Evolutionary conservation across 306 rosid species (phyloP).

Genomic region (Alnus rubra): DNA sequence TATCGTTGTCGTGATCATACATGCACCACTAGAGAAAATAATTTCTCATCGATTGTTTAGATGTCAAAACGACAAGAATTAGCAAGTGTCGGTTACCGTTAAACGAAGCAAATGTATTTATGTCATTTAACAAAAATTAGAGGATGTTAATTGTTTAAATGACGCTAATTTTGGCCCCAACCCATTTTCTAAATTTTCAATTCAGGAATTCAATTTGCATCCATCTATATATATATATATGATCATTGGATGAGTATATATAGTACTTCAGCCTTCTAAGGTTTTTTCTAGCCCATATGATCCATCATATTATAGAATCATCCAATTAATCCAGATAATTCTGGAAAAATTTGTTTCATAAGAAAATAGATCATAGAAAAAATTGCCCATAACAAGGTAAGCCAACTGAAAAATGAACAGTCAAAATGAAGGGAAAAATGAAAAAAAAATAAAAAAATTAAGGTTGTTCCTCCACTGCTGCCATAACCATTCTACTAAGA

Average conservation of each 20-base stretch:
- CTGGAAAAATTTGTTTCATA: background rate
- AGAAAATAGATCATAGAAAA: background rate
- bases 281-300: background rate
- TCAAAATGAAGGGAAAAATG: background rate
- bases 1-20: too few species aligned
- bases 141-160: too few species aligned
- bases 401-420: background rate
- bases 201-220: background rate
- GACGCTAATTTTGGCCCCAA: background rate
- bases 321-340: background rate
- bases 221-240: background rate
- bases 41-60: too few species aligned
- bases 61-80: too few species aligned
- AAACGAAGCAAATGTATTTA: too few species aligned
- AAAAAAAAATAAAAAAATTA: background rate
- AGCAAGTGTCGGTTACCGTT: too few species aligned
- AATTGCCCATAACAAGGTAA: conserved; percentile 7
- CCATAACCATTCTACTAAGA: conserved; percentile 77
- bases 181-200: too few species aligned
- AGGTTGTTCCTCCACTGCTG: conserved; percentile 44
- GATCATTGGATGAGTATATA: background rate
- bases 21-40: too few species aligned
- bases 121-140: too few species aligned
- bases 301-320: background rate
- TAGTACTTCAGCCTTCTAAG: background rate